A percentile compares a stretch with the other conserved stretches of the same genome.
Conservation (phyloP, 2,329 filamentous ascomycete species). For the Akanthomyces uredinophilus region DNA sequence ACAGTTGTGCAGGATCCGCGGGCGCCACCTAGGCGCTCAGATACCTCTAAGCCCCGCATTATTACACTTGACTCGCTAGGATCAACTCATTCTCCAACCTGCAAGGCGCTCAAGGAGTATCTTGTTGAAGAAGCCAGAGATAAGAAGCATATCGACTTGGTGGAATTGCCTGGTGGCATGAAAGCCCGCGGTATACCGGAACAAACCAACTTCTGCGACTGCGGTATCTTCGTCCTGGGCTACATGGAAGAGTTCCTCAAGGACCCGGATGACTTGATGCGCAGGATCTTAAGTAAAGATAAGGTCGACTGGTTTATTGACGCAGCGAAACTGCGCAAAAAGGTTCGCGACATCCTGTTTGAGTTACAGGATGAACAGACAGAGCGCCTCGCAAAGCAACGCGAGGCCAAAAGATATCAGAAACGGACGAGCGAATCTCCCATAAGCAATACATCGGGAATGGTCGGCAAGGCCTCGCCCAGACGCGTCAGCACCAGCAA, state of each 20-base stretch:
- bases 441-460: conserved; percentile 8
- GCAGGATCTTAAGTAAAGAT: conserved; percentile 59
- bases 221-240: conserved; percentile 78
- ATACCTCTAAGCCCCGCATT: conserved; percentile 59
- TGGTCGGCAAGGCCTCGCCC: neutral
- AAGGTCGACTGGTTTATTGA: conserved; percentile 48
- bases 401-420: conserved; percentile 25
- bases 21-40: conserved; percentile 23
- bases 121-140: conserved; percentile 65
- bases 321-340: conserved; percentile 53
- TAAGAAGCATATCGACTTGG: conserved; percentile 45
- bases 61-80: conserved; percentile 85
- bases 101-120: conserved; percentile 69
- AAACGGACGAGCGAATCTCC: neutral
- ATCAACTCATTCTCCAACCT: conserved; percentile 56
- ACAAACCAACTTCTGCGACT: conserved; percentile 84
- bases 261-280: conserved; percentile 65
- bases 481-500: neutral
- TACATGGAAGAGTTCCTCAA: conserved; percentile 80
- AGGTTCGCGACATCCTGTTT: conserved; percentile 63
- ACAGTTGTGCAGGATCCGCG: neutral
- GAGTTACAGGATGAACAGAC: conserved; percentile 56
- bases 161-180: conserved; percentile 42
- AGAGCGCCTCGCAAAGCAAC: conserved; percentile 33
- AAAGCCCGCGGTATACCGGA: conserved; percentile 70